These are phyloP conservation scores for Gossypium rotundifolium DNA, from an alignment of 345 rosid species.

Conservation along the genomic window DNA sequence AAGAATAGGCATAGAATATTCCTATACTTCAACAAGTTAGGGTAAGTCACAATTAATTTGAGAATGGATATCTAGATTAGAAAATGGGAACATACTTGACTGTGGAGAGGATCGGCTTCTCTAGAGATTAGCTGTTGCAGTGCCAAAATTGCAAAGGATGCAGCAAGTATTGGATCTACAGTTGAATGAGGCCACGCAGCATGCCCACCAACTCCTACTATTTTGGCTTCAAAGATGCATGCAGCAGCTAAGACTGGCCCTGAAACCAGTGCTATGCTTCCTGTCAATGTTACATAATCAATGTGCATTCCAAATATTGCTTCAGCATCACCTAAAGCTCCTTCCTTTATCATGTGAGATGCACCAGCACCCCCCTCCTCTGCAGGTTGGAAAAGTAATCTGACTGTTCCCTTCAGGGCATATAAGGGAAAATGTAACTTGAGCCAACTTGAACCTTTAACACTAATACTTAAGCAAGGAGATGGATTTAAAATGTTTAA, in stretches of 20 bases:
- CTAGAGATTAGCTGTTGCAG: slow-evolving; percentile 73
- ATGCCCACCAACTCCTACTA: slow-evolving; percentile 53
- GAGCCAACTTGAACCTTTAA: neutral
- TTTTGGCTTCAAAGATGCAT: slow-evolving; percentile 46
- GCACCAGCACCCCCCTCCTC: slow-evolving; percentile 97
- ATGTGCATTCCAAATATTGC: slow-evolving; percentile 85
- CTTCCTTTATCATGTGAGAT: slow-evolving; percentile 65
- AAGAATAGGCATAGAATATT: neutral
- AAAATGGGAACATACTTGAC: slow-evolving; percentile 37
- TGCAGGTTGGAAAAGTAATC: slow-evolving; percentile 88
- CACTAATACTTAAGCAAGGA: neutral
- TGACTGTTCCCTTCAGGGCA: slow-evolving; percentile 66
- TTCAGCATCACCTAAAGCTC: slow-evolving; percentile 83
- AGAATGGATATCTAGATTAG: neutral
- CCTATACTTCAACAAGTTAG: neutral
- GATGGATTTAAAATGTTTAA: neutral
- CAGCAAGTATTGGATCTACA: slow-evolving; percentile 66
- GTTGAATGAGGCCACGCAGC: slow-evolving; percentile 46
- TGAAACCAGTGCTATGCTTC: slow-evolving; percentile 44
- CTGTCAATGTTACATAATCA: slow-evolving; percentile 32
- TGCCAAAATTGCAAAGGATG: slow-evolving; percentile 65
- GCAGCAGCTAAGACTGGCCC: slow-evolving; percentile 63
- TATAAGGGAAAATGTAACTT: slow-evolving; percentile 5
- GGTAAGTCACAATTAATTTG: neutral
- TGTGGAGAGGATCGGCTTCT: slow-evolving; percentile 71